Evolutionary conservation across 306 rosid species (phyloP).

Genomic region (Sphenostylis stenocarpa): DNA sequence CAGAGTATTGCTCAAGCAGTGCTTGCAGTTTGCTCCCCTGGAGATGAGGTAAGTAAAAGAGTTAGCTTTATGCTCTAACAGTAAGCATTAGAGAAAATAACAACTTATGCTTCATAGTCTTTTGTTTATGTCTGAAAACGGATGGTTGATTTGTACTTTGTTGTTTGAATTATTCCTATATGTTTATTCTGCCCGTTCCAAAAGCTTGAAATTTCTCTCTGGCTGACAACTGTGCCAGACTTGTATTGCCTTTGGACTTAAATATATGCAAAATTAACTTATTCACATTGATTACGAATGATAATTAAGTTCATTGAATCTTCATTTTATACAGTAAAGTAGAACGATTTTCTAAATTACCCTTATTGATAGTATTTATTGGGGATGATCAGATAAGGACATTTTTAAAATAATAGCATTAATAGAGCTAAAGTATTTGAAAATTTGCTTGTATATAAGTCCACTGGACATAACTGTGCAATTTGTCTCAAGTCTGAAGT

Average conservation of each 20-base stretch:
- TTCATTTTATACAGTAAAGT: no score
- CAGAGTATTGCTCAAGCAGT: slow-evolving; percentile 82
- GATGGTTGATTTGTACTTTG: background rate
- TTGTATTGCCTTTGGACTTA: background rate
- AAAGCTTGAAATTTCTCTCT: background rate
- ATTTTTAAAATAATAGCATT: no score
- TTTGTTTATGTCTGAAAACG: background rate
- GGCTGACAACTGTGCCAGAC: background rate
- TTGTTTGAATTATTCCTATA: background rate
- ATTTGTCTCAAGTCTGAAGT: background rate
- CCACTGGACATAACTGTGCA: background rate
- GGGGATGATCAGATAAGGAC: no score
- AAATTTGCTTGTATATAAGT: no score
- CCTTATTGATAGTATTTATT: no score
- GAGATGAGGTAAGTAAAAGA: slow-evolving; percentile 69
- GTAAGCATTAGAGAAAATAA: background rate
- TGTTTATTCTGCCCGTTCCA: background rate
- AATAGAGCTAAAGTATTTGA: no score
- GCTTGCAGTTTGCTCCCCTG: slow-evolving; percentile 87
- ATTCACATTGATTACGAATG: no score
- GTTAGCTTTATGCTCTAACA: background rate
- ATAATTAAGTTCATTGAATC: no score
- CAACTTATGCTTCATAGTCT: background rate
- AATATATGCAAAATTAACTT: no score
- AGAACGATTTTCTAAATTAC: no score